Percentiles rank a stretch among this genome's conserved stretches.
Evolutionary conservation across 495 filamentous ascomycete species (phyloP).

Genomic region (Patellaria atrata): DNA sequence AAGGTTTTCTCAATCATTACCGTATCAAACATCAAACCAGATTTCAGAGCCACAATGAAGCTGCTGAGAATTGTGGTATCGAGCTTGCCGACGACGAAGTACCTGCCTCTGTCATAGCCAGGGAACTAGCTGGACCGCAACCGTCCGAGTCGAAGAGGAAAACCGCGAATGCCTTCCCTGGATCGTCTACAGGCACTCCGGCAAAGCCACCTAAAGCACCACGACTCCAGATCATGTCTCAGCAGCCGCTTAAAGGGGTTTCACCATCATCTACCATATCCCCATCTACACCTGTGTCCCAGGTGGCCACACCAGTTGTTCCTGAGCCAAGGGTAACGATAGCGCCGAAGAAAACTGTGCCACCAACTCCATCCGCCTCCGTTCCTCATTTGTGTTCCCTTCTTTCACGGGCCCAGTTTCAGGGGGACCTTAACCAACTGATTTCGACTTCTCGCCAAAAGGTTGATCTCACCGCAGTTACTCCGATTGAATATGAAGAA

Average conservation of each 20-base stretch:
- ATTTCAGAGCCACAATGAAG: slow-evolving; percentile 87
- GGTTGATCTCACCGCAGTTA: slow-evolving; percentile 12
- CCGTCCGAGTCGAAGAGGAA: slow-evolving; percentile 6
- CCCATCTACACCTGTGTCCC: too few species aligned
- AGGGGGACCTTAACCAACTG: slow-evolving; percentile 14
- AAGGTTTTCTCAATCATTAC: slow-evolving; percentile 97
- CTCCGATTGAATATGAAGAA: too few species aligned
- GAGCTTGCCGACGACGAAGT: slow-evolving; percentile 44
- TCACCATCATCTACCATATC: slow-evolving; percentile 22
- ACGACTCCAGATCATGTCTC: slow-evolving; percentile 41
- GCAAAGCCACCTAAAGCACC: slow-evolving; percentile 8
- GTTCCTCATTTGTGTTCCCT: too few species aligned
- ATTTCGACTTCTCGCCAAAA: slow-evolving; percentile 15
- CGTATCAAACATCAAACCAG: slow-evolving; percentile 85
- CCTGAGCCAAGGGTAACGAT: too few species aligned
- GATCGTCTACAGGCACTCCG: slow-evolving; percentile 9
- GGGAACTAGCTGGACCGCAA: background rate
- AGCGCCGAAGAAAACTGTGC: too few species aligned
- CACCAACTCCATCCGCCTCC: too few species aligned
- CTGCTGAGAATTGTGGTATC: slow-evolving; percentile 76
- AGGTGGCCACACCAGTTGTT: too few species aligned
- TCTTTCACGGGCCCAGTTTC: too few species aligned
- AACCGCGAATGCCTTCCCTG: slow-evolving; percentile 3
- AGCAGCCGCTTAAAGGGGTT: slow-evolving; percentile 42
- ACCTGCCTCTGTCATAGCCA: slow-evolving; percentile 2